Evolutionary conservation across 495 filamentous ascomycete species (phyloP), one percentile per base, ranked within the genome.

Genomic region (Neurospora cerealis): DNA sequence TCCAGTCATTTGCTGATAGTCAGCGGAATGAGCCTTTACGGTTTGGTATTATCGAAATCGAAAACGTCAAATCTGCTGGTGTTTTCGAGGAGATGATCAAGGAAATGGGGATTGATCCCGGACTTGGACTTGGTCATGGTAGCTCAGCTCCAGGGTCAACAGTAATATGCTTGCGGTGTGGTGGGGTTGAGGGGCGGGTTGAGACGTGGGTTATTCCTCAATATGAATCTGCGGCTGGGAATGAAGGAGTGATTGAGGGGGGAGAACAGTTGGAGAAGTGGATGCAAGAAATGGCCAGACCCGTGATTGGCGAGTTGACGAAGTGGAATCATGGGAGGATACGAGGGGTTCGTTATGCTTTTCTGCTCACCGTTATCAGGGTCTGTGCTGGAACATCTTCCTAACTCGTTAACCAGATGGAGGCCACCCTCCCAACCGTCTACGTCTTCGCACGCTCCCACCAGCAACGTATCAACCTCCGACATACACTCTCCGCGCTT

Each of bases 381-480:
- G 36, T 36, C 36, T 36, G 36, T 36, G 36, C 5, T 36, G 36
- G 36, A 36, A 36, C 4, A 40, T 15, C 41, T 44, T 44, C n/a
- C 19, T 44, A n/a, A 44, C 42, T 44, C 3, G 15, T 3, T 15
- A 42, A 19, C 41, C n/a, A 24, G 46, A 24, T 28, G 10, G 69
- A 85, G 82, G 75, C 76, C 19, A 79, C 76, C 1, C 83, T 81
- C 78, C 81, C 83, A 2, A 82, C 85, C 48, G 75, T 83, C 48
- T 86, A 86, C 73, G 74, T 86, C 73, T 85, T 86, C 76, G 78
- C 79, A 2, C 4, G 66, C 4, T 82, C 77, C 10, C 74, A 79
- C 34, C 46, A 40, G 9, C 77, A 83, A 38, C 78, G 79, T 0
- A 73, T 77, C 5, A 37, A 71, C 13, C 77, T 85, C 9, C 76